phyloP scores from a whole-genome alignment of 306 rosid genomes.

The Begonia fuchsioides region DNA sequence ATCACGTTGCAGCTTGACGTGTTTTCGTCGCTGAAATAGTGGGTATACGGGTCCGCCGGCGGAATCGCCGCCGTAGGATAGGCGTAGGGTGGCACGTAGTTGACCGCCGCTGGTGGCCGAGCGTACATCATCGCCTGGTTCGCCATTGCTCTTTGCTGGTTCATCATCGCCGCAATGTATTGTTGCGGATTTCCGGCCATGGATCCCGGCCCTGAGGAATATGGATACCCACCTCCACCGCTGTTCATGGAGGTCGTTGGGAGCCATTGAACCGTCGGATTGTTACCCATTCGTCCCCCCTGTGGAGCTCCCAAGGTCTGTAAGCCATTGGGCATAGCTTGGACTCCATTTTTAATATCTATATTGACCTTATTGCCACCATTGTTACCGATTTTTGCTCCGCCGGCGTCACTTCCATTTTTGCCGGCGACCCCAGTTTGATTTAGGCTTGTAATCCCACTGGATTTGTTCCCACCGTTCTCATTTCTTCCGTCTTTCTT shows the following conservation, averaged over 20 bases:
- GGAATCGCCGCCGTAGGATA: conserved; percentile 10
- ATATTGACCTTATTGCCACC: conserved; percentile 12
- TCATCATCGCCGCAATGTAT: conserved; percentile 52
- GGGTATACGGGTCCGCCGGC: conserved; percentile 26
- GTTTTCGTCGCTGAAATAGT: conserved; percentile 60
- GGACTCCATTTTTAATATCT: conserved; percentile 22
- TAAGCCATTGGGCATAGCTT: conserved; percentile 17
- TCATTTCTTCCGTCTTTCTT: conserved; percentile 23
- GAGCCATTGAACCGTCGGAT: conserved; percentile 57
- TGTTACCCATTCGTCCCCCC: conserved; percentile 32
- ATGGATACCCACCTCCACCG: conserved; percentile 17
- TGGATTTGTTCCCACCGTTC: conserved; percentile 31
- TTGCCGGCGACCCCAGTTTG: not conserved
- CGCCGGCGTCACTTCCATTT: conserved; percentile 16
- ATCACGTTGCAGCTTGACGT: conserved; percentile 59
- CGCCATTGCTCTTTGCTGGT: conserved; percentile 50
- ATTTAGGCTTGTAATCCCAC: conserved; percentile 10
- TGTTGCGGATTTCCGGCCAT: conserved; percentile 58
- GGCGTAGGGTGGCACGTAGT: conserved; percentile 22
- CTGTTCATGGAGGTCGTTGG: conserved; percentile 37
- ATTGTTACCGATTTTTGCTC: conserved; percentile 11
- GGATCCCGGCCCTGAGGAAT: conserved; percentile 31
- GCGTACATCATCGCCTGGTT: conserved; percentile 72
- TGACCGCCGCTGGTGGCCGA: conserved; percentile 28
- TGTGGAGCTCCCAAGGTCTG: conserved; percentile 30